These are phyloP conservation scores for Lentinula novae-zelandiae DNA, from an alignment of 1,284 basidiomycete species.

Conservation along the genomic window DNA sequence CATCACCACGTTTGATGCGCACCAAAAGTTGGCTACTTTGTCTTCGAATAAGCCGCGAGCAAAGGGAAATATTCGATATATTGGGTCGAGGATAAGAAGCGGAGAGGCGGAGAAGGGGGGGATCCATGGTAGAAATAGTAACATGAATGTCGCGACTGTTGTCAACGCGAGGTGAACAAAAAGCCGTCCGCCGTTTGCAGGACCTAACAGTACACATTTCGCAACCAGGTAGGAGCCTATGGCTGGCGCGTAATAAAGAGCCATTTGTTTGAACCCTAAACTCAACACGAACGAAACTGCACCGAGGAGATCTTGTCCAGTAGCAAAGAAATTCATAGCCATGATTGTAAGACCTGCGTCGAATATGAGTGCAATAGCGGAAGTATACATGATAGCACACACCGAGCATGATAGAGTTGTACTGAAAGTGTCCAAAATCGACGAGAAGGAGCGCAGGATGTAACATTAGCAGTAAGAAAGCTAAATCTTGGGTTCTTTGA, in stretches of 20 bases:
- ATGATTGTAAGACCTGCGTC: conserved; percentile 65
- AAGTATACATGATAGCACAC: conserved; percentile 17
- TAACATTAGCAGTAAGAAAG: conserved; percentile 70
- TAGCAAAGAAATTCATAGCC: conserved; percentile 66
- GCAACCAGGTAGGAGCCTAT: conserved; percentile 81
- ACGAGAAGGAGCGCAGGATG: conserved; percentile 84
- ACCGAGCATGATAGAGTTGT: conserved; percentile 89
- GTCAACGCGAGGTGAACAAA: conserved; percentile 67
- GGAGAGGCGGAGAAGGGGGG: conserved; percentile 46
- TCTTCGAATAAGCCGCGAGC: conserved; percentile 90
- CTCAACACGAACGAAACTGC: conserved; percentile 82
- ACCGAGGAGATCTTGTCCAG: conserved; percentile 68
- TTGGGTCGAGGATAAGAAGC: conserved; percentile 52
- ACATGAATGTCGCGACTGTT: conserved; percentile 56
- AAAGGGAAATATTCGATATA: conserved; percentile 88
- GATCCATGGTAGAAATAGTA: conserved; percentile 77
- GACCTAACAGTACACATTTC: conserved; percentile 75
- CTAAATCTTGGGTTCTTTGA: conserved; percentile 70
- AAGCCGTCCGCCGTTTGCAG: conserved; percentile 61
- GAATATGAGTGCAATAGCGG: neutral
- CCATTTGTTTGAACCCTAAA: conserved; percentile 94
- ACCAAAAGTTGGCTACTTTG: conserved; percentile 97
- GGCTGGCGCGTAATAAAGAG: conserved; percentile 89
- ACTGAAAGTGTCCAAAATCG: conserved; percentile 94
- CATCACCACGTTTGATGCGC: conserved; percentile 82